Conservation (phyloP, 2,329 filamentous ascomycete species). For the Albophoma yamanashiensis region DNA sequence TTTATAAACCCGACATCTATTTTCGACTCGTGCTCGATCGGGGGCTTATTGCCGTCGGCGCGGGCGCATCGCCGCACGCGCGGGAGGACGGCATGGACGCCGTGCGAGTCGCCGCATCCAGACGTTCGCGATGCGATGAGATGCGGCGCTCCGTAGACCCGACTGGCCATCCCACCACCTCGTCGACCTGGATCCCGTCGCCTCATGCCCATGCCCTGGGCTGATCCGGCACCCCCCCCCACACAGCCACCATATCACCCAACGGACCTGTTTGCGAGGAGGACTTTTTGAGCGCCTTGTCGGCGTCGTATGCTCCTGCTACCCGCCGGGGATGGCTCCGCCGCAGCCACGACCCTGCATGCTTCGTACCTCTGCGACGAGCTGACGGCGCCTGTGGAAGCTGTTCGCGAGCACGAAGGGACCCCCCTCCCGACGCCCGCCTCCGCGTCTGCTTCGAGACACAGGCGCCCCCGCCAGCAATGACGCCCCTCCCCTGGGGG, state of each 20-base stretch:
- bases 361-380: too few relatives aligned
- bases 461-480: neutral
- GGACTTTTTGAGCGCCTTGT: neutral
- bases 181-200: neutral
- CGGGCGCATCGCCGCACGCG: neutral
- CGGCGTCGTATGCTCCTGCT: neutral
- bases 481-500: too few relatives aligned
- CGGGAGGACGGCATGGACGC: neutral
- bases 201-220: neutral
- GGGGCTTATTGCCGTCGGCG: neutral
- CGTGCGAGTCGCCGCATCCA: neutral
- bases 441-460: neutral
- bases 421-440: neutral
- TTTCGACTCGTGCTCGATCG: too few relatives aligned
- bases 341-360: neutral
- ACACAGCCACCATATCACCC: neutral
- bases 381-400: too few relatives aligned
- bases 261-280: neutral
- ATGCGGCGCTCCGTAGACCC: neutral
- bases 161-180: neutral
- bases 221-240: neutral
- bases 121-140: neutral
- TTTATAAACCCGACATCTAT: neutral
- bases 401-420: neutral
- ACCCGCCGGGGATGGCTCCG: neutral